Evolutionary conservation across 2,329 filamentous ascomycete species (phyloP).

Genomic region (Catunica adiposa): DNA sequence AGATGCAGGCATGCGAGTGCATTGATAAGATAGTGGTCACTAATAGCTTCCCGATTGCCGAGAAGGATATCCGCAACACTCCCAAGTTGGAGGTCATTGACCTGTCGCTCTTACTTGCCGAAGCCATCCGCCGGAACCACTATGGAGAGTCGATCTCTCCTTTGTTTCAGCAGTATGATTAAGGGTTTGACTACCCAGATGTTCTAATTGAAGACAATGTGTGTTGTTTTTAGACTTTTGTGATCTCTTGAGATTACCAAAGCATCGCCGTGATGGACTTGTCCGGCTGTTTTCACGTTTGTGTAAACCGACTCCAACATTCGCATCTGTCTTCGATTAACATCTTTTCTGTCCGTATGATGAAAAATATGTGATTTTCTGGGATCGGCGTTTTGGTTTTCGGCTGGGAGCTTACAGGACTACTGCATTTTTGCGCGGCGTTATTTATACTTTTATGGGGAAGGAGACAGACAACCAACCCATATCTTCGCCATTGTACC

Average conservation of each 20-base stretch:
- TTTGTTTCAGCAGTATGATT: constrained; percentile 53
- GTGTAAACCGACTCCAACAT: too few species aligned
- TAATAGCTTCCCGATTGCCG: constrained; percentile 85
- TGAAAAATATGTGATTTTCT: too few species aligned
- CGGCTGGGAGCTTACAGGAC: too few species aligned
- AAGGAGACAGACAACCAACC: too few species aligned
- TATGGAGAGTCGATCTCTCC: constrained; percentile 72
- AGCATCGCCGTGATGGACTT: too few species aligned
- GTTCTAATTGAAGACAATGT: background rate
- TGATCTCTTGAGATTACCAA: background rate
- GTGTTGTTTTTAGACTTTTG: background rate
- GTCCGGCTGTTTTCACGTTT: too few species aligned
- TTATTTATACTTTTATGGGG: too few species aligned
- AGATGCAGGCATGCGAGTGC: constrained; percentile 81
- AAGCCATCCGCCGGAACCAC: constrained; percentile 90
- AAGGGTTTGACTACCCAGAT: constrained; percentile 16
- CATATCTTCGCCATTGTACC: too few species aligned
- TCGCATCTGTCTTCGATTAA: too few species aligned
- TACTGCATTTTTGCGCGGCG: too few species aligned
- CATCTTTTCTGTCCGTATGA: too few species aligned
- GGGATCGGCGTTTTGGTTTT: too few species aligned
- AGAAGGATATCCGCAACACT: constrained; percentile 50
- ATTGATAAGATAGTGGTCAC: constrained; percentile 92
- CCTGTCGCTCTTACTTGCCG: constrained; percentile 70
- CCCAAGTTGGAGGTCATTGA: constrained; percentile 83